These are phyloP conservation scores for Cinnamomum chago DNA, from an alignment of 164 flowering plant genomes.

Conservation along the genomic window DNA sequence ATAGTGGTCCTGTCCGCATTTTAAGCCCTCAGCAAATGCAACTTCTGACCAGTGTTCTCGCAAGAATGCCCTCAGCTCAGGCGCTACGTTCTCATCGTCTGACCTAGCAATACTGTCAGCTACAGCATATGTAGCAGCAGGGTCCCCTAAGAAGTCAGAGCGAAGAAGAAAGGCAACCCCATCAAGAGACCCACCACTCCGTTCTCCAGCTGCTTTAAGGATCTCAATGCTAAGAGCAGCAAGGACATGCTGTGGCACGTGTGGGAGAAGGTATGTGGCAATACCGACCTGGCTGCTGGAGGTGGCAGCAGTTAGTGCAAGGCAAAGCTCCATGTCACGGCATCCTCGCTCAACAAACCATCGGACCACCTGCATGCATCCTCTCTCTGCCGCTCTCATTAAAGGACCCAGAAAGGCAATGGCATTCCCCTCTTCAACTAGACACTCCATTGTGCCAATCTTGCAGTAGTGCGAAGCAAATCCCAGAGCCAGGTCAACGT, in stretches of 20 bases:
- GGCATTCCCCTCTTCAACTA: conserved; percentile 91
- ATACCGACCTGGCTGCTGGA: conserved; percentile 78
- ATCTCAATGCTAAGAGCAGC: conserved; percentile 92
- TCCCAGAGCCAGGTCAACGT: conserved; percentile 92
- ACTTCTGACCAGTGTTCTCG: conserved; percentile 82
- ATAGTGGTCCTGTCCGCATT: conserved; percentile 58
- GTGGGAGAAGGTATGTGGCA: conserved; percentile 83
- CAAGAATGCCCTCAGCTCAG: conserved; percentile 64
- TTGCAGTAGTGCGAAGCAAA: conserved; percentile 94
- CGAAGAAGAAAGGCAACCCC: conserved; percentile 82
- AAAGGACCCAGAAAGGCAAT: conserved; percentile 87
- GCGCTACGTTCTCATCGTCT: conserved; percentile 73
- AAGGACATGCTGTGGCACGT: conserved; percentile 84
- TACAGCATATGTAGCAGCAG: conserved; percentile 81
- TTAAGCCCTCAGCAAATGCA: conserved; percentile 61
- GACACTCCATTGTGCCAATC: conserved; percentile 88
- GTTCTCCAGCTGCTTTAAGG: conserved; percentile 91
- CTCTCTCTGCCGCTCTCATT: conserved; percentile 96
- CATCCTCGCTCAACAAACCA: conserved; percentile 91
- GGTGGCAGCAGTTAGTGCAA: conserved; percentile 92
- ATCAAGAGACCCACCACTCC: conserved; percentile 83
- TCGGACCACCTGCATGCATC: conserved; percentile 81
- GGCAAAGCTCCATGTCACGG: conserved; percentile 94
- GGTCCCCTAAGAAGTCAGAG: conserved; percentile 75
- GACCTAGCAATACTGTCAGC: conserved; percentile 80